A percentile compares a stretch with the other conserved stretches of the same genome.
Evolutionary conservation across 2,329 filamentous ascomycete genomes (phyloP).

Genomic region (Trichoderma sp.): DNA sequence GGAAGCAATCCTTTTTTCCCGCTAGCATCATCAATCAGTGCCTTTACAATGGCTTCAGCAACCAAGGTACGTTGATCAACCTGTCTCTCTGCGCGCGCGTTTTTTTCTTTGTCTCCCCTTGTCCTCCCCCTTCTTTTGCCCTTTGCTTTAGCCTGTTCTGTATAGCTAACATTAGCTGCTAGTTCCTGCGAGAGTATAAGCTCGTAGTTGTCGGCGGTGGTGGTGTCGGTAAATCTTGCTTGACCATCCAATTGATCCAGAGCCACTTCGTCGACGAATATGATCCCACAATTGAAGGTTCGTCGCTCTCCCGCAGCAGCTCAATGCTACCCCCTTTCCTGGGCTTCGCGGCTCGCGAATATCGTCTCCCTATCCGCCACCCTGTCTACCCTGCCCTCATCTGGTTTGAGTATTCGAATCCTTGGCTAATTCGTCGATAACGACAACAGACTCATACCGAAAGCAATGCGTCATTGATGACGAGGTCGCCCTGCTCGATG

Average conservation of each 20-base stretch:
- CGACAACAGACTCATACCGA: conserved; percentile 84
- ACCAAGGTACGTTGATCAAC: conserved; percentile 32
- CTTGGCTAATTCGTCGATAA: conserved; percentile 6
- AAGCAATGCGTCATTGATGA: conserved; percentile 99
- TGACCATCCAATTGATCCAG: conserved; percentile 95
- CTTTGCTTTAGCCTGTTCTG: conserved; percentile 6
- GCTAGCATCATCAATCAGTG: conserved; percentile 18
- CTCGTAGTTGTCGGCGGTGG: conserved; percentile 96
- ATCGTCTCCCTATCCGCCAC: background rate
- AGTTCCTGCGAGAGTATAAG: conserved; percentile 92
- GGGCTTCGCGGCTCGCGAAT: background rate
- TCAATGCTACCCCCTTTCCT: background rate
- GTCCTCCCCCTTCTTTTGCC: background rate
- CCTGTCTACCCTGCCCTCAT: background rate
- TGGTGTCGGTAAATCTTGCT: conserved; percentile 97
- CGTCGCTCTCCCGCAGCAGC: conserved; percentile 30
- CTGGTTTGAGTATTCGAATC: background rate
- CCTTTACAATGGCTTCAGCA: conserved; percentile 36
- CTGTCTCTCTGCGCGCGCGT: background rate
- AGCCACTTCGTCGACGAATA: conserved; percentile 99
- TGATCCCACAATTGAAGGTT: conserved; percentile 98
- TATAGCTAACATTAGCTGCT: conserved; percentile 26
- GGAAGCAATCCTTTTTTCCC: conserved; percentile 5
- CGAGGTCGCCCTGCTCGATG: conserved; percentile 94
- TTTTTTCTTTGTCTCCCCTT: background rate